These are phyloP conservation scores for Erodium trifolium DNA, from an alignment of 441 rosid genomes.

Conservation along the genomic window DNA sequence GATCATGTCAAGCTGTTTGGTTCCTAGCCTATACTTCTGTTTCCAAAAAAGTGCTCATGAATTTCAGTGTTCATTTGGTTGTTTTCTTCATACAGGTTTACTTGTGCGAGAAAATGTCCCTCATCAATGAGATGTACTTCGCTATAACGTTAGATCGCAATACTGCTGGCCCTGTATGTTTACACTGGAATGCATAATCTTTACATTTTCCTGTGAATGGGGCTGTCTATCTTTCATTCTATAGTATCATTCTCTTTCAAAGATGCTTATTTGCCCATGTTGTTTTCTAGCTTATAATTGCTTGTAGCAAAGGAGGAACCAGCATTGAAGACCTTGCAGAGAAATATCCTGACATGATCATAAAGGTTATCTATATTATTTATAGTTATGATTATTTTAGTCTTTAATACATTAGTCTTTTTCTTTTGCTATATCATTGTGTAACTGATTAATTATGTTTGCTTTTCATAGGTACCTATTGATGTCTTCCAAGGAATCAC, in stretches of 20 bases:
- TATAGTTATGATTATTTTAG: slow-evolving; percentile 7
- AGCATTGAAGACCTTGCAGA: slow-evolving; percentile 98
- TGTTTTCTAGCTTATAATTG: slow-evolving; percentile 70
- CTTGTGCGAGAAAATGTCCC: slow-evolving; percentile 82
- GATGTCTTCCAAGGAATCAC: slow-evolving; percentile 91
- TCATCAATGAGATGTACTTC: slow-evolving; percentile 95
- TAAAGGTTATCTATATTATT: neutral
- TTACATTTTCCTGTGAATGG: slow-evolving; percentile 9
- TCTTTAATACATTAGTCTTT: neutral
- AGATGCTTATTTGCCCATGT: slow-evolving; percentile 8
- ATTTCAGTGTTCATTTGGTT: slow-evolving; percentile 8
- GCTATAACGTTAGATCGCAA: slow-evolving; percentile 92
- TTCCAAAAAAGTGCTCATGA: too few relatives aligned
- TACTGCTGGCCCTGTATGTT: slow-evolving; percentile 91
- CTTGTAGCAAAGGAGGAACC: slow-evolving; percentile 93
- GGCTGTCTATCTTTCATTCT: neutral
- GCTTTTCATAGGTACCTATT: slow-evolving; percentile 62
- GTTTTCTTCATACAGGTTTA: slow-evolving; percentile 55
- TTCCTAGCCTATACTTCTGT: neutral
- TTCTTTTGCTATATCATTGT: neutral
- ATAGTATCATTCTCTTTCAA: slow-evolving; percentile 3
- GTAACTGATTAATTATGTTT: slow-evolving; percentile 16
- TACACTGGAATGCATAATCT: neutral
- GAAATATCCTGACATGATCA: slow-evolving; percentile 39
- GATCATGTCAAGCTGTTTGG: neutral